Evolutionary conservation across 352 stramenopile genomes (phyloP).

Genomic region (Ophiocytium majus): DNA sequence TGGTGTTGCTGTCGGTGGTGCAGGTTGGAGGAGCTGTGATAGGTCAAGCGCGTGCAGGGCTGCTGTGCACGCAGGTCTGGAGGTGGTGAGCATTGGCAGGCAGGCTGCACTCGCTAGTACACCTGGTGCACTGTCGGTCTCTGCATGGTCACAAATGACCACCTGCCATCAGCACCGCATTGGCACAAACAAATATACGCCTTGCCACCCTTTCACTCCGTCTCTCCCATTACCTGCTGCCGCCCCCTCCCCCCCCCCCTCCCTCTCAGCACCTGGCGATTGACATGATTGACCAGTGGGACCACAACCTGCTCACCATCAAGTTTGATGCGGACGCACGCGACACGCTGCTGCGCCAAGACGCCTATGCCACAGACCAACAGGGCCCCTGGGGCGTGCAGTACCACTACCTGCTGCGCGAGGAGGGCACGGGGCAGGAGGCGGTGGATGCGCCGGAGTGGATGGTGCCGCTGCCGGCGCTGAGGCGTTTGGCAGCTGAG

Average conservation of each 20-base stretch:
- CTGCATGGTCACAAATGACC: too few relatives aligned
- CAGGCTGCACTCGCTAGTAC: too few relatives aligned
- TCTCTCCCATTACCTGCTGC: too few relatives aligned
- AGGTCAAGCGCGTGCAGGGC: too few relatives aligned
- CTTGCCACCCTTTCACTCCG: too few relatives aligned
- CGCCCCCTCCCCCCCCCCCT: not conserved
- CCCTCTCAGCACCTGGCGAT: conserved; percentile 33
- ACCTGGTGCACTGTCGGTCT: too few relatives aligned
- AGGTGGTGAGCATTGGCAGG: too few relatives aligned
- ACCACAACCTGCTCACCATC: conserved; percentile 55
- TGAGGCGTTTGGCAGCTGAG: conserved; percentile 45
- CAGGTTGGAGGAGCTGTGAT: too few relatives aligned
- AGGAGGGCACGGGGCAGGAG: conserved; percentile 64
- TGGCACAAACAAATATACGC: too few relatives aligned
- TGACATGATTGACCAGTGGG: conserved; percentile 55
- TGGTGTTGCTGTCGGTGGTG: conserved; percentile 70
- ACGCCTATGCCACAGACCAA: conserved; percentile 57
- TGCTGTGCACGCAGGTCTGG: too few relatives aligned
- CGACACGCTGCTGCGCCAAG: conserved; percentile 45
- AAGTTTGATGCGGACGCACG: conserved; percentile 50
- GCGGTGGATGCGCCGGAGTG: conserved; percentile 83
- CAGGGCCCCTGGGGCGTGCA: conserved; percentile 68
- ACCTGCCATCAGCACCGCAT: too few relatives aligned
- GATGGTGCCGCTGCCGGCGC: conserved; percentile 70
- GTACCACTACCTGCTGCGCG: conserved; percentile 82